Evolutionary conservation across 305 asterid species (phyloP).

Genomic region (Andrographis paniculata): DNA sequence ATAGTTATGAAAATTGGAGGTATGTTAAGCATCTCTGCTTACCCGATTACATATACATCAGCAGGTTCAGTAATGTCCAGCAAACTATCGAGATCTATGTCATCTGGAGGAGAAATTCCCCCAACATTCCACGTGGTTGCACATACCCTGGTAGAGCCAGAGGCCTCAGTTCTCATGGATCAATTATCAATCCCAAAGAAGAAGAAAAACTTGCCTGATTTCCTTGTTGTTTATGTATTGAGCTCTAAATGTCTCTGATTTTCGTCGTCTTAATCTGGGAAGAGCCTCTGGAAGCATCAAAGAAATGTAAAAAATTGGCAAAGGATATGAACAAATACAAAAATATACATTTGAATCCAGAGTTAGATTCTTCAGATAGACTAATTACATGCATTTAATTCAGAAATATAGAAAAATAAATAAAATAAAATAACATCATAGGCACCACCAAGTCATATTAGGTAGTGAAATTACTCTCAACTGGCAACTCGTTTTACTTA

Average conservation of each 20-base stretch:
- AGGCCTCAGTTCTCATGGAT: background rate
- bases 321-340: too few species aligned
- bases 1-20: constrained; percentile 1
- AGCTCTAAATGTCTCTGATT: constrained; percentile 85
- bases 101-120: constrained; percentile 59
- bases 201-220: constrained; percentile 42
- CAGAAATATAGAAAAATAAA: too few species aligned
- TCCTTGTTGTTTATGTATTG: constrained; percentile 81
- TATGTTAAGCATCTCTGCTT: constrained; percentile 15
- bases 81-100: constrained; percentile 72
- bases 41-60: constrained; percentile 87
- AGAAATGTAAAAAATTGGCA: background rate
- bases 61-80: constrained; percentile 69
- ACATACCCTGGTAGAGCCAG: constrained; percentile 38
- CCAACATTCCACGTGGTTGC: constrained; percentile 78
- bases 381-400: too few species aligned
- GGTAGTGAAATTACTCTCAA: too few species aligned
- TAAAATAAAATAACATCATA: too few species aligned
- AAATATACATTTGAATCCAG: background rate
- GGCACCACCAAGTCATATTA: too few species aligned
- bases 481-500: too few species aligned
- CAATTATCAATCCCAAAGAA: background rate
- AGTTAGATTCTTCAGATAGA: constrained; percentile 3
- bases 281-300: constrained; percentile 38
- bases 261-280: constrained; percentile 73